Conservation (phyloP, 1,139 yeast species). For the Schizosaccharomyces versatilis region DNA sequence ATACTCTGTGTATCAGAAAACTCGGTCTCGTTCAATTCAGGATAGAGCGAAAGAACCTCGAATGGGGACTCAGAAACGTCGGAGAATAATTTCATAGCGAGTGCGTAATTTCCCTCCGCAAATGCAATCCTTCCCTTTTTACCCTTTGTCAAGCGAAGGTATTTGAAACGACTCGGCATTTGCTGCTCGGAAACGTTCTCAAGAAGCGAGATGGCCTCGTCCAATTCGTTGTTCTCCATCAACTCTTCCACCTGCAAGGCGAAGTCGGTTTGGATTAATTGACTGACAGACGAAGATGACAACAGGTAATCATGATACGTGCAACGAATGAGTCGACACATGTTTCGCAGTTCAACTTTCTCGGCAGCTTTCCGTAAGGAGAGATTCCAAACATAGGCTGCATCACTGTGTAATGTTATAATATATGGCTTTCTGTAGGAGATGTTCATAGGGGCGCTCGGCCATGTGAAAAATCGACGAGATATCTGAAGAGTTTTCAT, state of each 20-base stretch:
- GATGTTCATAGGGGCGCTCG: neutral
- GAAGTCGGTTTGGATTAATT: conserved; percentile 15
- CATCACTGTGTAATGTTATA: neutral
- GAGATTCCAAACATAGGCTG: neutral
- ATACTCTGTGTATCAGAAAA: neutral
- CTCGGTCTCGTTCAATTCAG: conserved; percentile 15
- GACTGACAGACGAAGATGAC: conserved; percentile 15
- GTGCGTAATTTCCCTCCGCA: conserved; percentile 18
- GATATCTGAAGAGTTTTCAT: neutral
- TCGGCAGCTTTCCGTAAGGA: neutral
- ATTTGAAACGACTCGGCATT: conserved; percentile 19
- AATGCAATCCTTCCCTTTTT: conserved; percentile 23
- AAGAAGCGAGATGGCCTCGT: conserved; percentile 27
- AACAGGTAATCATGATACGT: conserved; percentile 12
- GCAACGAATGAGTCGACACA: neutral
- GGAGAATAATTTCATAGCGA: conserved; percentile 28
- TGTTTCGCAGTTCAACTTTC: neutral
- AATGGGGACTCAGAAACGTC: conserved; percentile 38
- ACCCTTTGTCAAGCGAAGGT: conserved; percentile 27
- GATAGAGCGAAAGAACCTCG: conserved; percentile 27
- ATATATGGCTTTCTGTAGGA: neutral
- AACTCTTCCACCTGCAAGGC: conserved; percentile 19
- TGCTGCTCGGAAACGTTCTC: conserved; percentile 19
- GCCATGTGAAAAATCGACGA: neutral
- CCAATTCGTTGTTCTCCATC: conserved; percentile 14